phyloP scores from a whole-genome alignment of 2,329 filamentous ascomycete genomes.

The Sphaceloma murrayae region DNA sequence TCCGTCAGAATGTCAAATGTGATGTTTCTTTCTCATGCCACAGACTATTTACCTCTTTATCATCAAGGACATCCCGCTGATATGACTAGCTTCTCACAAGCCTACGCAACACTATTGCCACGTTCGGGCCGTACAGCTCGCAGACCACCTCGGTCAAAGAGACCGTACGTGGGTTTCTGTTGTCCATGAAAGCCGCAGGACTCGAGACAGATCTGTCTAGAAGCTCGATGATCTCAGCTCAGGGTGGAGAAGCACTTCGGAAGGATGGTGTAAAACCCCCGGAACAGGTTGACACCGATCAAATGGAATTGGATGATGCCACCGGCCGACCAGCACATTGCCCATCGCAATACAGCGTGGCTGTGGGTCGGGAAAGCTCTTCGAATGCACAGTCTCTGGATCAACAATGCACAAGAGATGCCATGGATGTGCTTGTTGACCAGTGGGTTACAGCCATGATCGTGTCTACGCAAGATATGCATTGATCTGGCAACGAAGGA shows the following conservation, averaged over 20 bases:
- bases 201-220: slow-evolving; percentile 23
- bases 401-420: background rate
- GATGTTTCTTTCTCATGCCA: too few species aligned
- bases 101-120: slow-evolving; percentile 29
- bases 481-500: background rate
- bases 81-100: slow-evolving; percentile 28
- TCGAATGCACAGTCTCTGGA: too few species aligned
- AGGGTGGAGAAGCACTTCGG: background rate
- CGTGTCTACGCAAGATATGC: background rate
- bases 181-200: slow-evolving; percentile 24
- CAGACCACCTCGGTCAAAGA: slow-evolving; percentile 26
- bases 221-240: background rate
- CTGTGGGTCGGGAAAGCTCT: too few species aligned
- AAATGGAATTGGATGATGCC: too few species aligned
- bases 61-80: background rate
- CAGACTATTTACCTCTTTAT: background rate
- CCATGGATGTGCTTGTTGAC: background rate
- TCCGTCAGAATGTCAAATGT: too few species aligned
- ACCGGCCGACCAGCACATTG: too few species aligned
- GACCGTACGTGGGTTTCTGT: slow-evolving; percentile 27
- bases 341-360: too few species aligned
- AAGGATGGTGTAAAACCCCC: slow-evolving; percentile 1
- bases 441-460: background rate
- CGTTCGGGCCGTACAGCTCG: slow-evolving; percentile 28
- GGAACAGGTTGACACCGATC: too few species aligned